Evolutionary conservation across 2,329 filamentous ascomycete genomes (phyloP).

Genomic region (Neurospora sp.): DNA sequence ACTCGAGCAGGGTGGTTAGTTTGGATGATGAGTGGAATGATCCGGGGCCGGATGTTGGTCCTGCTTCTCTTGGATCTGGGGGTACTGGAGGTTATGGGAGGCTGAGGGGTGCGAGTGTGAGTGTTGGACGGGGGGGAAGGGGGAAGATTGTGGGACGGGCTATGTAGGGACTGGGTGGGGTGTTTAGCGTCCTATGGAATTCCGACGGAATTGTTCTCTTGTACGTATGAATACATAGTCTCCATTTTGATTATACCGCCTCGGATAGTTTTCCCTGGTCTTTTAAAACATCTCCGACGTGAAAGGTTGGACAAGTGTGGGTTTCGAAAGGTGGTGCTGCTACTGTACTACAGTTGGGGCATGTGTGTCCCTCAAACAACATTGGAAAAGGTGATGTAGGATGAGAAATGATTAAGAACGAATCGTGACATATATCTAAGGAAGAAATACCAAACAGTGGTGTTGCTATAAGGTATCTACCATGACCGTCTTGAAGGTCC

Average conservation of each 20-base stretch:
- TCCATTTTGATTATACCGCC: background rate
- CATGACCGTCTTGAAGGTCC: background rate
- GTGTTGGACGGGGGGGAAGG: conserved; percentile 14
- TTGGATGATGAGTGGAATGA: conserved; percentile 38
- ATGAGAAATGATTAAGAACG: no score
- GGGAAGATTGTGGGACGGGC: conserved; percentile 26
- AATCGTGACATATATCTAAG: no score
- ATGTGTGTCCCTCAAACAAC: background rate
- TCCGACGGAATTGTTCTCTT: background rate
- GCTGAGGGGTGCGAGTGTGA: conserved; percentile 9
- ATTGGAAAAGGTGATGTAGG: background rate
- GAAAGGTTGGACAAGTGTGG: background rate
- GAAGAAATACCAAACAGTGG: background rate
- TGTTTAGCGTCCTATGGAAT: background rate
- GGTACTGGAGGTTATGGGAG: conserved; percentile 11
- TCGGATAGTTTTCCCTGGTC: background rate
- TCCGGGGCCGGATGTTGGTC: conserved; percentile 44
- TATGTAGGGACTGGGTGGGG: conserved; percentile 12
- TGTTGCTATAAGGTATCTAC: background rate
- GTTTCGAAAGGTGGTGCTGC: background rate
- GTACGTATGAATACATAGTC: background rate
- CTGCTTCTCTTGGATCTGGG: conserved; percentile 19
- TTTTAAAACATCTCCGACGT: background rate
- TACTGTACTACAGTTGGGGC: background rate
- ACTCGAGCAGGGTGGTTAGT: conserved; percentile 38